A percentile compares a stretch with the other conserved stretches of the same genome.
phyloP scores from a whole-genome alignment of 805 yeast genomes.

The Pichia californica region DNA sequence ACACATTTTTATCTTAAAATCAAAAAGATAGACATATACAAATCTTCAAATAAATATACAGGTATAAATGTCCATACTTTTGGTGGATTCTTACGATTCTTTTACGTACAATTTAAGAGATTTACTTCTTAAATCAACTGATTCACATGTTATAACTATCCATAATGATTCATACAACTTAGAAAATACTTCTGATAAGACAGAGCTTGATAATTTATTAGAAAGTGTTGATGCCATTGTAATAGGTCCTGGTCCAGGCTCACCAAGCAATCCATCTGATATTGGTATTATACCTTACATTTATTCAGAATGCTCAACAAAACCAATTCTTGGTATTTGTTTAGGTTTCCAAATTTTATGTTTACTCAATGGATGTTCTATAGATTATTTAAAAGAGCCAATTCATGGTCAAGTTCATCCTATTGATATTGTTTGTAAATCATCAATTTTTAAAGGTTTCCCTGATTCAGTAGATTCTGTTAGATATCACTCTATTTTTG shows the following conservation, averaged over 20 bases:
- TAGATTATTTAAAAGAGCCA: constrained; percentile 48
- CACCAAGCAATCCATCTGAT: constrained; percentile 58
- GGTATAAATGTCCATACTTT: constrained; percentile 56
- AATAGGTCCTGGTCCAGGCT: constrained; percentile 97
- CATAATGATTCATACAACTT: constrained; percentile 52
- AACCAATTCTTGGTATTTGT: constrained; percentile 88
- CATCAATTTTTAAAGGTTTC: constrained; percentile 36
- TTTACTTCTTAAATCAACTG: constrained; percentile 50
- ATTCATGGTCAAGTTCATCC: constrained; percentile 82
- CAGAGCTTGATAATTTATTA: constrained; percentile 37
- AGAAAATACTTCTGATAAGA: constrained; percentile 20
- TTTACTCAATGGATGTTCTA: constrained; percentile 45
- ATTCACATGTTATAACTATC: constrained; percentile 45
- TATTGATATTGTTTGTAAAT: constrained; percentile 27
- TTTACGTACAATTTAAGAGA: constrained; percentile 77
- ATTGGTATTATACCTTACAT: constrained; percentile 64
- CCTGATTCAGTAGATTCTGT: constrained; percentile 56
- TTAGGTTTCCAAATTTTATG: constrained; percentile 87
- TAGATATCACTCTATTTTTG: constrained; percentile 83
- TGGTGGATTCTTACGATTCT: constrained; percentile 92
- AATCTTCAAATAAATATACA: too few relatives aligned
- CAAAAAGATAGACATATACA: too few relatives aligned
- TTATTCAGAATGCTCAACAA: constrained; percentile 31
- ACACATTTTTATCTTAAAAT: too few relatives aligned
- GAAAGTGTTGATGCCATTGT: constrained; percentile 65